A percentile compares a stretch with the other conserved stretches of the same genome.
phyloP scores from a whole-genome alignment of 768 basidiomycete species.

The Arthromyces matolae region DNA sequence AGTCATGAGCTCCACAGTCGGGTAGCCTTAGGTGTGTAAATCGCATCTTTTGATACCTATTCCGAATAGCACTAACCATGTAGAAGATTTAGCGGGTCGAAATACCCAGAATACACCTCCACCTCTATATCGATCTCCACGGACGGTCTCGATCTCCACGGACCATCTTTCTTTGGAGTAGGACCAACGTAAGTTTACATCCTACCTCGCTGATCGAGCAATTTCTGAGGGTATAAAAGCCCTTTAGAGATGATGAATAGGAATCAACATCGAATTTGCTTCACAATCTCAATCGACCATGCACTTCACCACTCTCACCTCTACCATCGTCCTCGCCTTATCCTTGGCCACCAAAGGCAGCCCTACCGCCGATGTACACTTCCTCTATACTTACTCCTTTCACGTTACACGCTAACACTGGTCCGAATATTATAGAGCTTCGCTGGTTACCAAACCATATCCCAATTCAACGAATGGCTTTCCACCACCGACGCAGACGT shows the following conservation, averaged over 20 bases:
- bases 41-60: too few relatives aligned
- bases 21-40: not conserved
- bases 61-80: too few relatives aligned
- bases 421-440: not conserved
- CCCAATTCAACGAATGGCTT: conserved; percentile 3
- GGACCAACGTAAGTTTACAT: too few relatives aligned
- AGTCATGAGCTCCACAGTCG: not conserved
- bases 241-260: not conserved
- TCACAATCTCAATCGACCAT: not conserved
- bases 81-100: too few relatives aligned
- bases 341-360: not conserved
- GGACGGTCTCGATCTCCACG: too few relatives aligned
- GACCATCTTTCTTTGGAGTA: too few relatives aligned
- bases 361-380: not conserved
- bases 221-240: not conserved
- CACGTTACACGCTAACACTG: not conserved
- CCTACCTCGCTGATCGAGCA: not conserved
- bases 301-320: too few relatives aligned
- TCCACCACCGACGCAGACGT: too few relatives aligned
- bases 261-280: not conserved
- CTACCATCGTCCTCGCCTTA: not conserved
- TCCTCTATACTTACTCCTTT: not conserved
- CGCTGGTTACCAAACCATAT: not conserved
- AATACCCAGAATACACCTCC: too few relatives aligned
- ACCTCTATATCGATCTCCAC: too few relatives aligned